A percentile compares a stretch with the other conserved stretches of the same genome.
These are phyloP conservation scores for Penicillium paxilli DNA, from an alignment of 495 filamentous ascomycete genomes.

Conservation along the genomic window DNA sequence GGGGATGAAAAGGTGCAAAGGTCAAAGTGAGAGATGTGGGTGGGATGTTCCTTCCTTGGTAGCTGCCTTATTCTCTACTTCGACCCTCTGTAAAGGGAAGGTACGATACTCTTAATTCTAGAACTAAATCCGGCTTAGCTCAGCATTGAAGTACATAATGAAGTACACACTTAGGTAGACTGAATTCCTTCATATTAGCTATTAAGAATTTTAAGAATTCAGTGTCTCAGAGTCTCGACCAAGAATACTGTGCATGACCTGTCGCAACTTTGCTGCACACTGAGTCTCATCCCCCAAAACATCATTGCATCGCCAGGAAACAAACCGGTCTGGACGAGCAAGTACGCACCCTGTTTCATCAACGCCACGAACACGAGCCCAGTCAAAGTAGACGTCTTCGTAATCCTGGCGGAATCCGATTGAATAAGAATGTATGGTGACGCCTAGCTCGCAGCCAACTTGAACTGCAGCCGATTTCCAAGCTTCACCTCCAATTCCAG, in stretches of 20 bases:
- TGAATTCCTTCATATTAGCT: no score
- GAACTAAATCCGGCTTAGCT: no score
- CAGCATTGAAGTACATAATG: no score
- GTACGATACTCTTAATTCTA: no score
- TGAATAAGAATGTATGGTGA: constrained; percentile 40
- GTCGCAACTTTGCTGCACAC: constrained; percentile 11
- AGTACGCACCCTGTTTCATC: constrained; percentile 54
- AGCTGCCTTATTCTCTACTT: no score
- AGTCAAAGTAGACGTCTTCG: constrained; percentile 55
- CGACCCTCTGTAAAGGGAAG: no score
- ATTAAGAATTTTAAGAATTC: not conserved
- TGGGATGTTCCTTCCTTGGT: no score
- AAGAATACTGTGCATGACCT: constrained; percentile 17
- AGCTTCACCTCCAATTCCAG: constrained; percentile 46
- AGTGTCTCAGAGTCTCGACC: not conserved
- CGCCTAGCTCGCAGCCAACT: constrained; percentile 26
- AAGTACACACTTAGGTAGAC: no score
- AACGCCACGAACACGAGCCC: constrained; percentile 43
- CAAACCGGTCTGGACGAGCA: constrained; percentile 48
- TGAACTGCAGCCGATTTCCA: constrained; percentile 49
- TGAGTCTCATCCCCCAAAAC: constrained; percentile 6
- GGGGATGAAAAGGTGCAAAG: no score
- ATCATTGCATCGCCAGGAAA: constrained; percentile 37
- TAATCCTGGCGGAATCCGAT: constrained; percentile 53
- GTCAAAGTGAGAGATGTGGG: no score